Evolutionary conservation across 2,329 filamentous ascomycete genomes (phyloP).

Genomic region (Scopulariopsis brevicaulis): DNA sequence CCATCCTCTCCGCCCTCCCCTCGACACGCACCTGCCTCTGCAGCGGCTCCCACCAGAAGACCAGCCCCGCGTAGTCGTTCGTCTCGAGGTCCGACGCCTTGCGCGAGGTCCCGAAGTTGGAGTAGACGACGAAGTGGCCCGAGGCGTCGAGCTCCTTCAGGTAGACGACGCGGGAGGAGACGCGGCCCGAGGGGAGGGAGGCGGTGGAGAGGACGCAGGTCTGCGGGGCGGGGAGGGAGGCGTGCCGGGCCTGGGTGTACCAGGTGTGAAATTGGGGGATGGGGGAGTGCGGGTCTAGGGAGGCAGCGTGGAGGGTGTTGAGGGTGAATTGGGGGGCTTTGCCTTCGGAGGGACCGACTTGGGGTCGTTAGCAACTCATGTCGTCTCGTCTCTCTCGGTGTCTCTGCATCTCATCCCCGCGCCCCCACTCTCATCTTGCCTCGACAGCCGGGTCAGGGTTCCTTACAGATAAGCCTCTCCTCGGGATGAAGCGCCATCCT

Average conservation of each 20-base stretch:
- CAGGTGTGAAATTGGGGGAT: conserved; percentile 80
- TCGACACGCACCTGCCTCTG: conserved; percentile 91
- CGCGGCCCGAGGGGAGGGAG: conserved; percentile 67
- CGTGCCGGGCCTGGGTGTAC: conserved; percentile 62
- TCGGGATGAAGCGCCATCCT: conserved; percentile 9
- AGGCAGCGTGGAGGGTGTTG: conserved; percentile 45
- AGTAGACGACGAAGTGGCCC: conserved; percentile 81
- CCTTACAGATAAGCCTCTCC: conserved; percentile 9
- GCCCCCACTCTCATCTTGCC: too few species aligned
- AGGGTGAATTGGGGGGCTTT: conserved; percentile 68
- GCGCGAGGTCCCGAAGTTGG: conserved; percentile 73
- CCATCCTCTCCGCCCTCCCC: conserved; percentile 58
- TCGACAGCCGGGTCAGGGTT: background rate
- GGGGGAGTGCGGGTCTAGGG: conserved; percentile 53
- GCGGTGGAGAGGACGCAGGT: conserved; percentile 83
- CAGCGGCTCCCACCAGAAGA: conserved; percentile 80
- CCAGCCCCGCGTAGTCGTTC: conserved; percentile 72
- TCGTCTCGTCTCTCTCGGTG: background rate
- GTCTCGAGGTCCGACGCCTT: conserved; percentile 55
- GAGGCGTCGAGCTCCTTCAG: conserved; percentile 79
- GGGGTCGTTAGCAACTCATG: background rate
- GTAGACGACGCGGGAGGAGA: conserved; percentile 81
- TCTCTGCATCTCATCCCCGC: background rate
- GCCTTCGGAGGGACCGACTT: conserved; percentile 53
- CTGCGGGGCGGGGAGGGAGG: conserved; percentile 62